Evolutionary conservation across 345 rosid species (phyloP), one percentile per base, ranked within the genome.

Genomic region (Melaleuca quinquenervia): DNA sequence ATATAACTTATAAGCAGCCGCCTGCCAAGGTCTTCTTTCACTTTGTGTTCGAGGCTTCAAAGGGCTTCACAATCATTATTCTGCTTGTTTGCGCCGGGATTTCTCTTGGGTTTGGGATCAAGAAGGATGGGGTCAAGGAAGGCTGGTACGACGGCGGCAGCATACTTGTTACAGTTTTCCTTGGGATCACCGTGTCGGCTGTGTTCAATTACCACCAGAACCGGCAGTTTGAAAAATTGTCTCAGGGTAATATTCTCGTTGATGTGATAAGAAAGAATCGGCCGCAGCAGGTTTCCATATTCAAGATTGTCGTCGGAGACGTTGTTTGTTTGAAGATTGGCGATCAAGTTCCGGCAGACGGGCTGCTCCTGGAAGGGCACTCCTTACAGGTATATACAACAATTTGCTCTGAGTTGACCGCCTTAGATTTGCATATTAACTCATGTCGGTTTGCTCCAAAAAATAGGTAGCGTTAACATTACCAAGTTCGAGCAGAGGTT

Each of bases 81-180:
- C 93, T 93, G 45, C 84, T 94, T 22, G 94, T 85, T 12, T 91
- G 94, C 56, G 94, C 96, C 5, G 90, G 90, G 91, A 24, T 89
- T 94, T 52, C 92, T 95, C 50, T 90, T 95, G 22, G 94, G 89
- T 3, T 92, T 8, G 95, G 94, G 11, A 93, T 94, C 82, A 92
- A 92, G 84, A 91, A 91, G 55, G 84, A 92, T 20, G 98, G 95
- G 16, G 8, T 87, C 4, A 88, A 87, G 82, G 93, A 92, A 82
- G 95, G 96, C 2, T 95, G 98, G 96, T 92, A 93, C 10, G 94
- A 94, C 22, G 94, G 95, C 24, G 96, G 94, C 51, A 92, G 95
- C 90, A 93, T 93, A 24, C 87, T 92, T 83, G 89, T 92, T 0
- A 92, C 95, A 0, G 92, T 92, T 7, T 91, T 94, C 52, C 88